Evolutionary conservation across 83 land plant genomes (phyloP), one percentile per base, ranked within the genome.

Genomic region (Diphasiastrum complanatum): DNA sequence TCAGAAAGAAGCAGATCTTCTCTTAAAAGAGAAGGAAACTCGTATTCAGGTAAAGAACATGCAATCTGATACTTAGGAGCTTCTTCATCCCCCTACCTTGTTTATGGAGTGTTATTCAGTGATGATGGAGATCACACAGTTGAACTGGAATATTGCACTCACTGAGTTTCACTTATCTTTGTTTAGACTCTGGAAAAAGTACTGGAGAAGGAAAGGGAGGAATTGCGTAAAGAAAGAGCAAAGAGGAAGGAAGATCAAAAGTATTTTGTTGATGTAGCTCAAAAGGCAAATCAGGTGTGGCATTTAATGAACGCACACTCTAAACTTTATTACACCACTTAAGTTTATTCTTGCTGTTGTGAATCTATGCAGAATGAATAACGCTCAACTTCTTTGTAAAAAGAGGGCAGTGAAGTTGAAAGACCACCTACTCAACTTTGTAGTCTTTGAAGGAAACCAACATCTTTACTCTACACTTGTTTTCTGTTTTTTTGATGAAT

Each of bases 1-100:
- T 27, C 65, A 66, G 20, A 80, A 72, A 46, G 79, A 76, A 28
- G 33, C 61, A 2, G 79, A 72, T 8, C 52, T 30, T 35, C 58
- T 45, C 52, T 35, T 76, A 43, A 76, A 55, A 57, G 83, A 80
- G 53, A 80, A 73, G 43, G 83, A 80, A 30, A 57, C 69, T 55
- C 63, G 83, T 54, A 77, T 80, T 45, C 83, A 80, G 76, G 83
- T 80, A 12, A 60, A 5, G 32, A n/a, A 1, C 27, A 11, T 2
- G 23, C 47, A 8, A 0, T 41, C 12, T 14, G 12, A 41, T 41
- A 41, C 12, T 41, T 19, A 58, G 29, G 19, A 18, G 2, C n/a
- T 52, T 3, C 27, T 1, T 23, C 23, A 16, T 3, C 0, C 8
- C 16, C 4, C 27, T 25, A 32, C 34, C 22, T 50, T 6, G 33